Base-by-base conservation (phyloP, 345 rosid genomes). In the Gossypium sturtianum region DNA sequence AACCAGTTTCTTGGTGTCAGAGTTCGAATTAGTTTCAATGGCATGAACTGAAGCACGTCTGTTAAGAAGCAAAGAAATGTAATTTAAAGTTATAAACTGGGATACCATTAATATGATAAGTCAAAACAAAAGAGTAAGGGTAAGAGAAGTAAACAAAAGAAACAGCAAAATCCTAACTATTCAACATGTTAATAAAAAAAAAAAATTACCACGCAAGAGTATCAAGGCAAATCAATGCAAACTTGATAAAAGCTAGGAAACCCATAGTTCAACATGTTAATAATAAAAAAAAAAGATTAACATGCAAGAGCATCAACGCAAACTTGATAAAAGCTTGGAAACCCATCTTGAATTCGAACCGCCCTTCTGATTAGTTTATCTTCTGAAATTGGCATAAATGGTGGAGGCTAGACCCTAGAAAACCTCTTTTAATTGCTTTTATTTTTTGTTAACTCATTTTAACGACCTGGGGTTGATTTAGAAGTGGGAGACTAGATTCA, bases 31-130 rank as follows among this genome's bases (percentile, higher is more conserved):
- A 45, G 75, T 57, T 78, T 84, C 84, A 17, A 84, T 75, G 29
- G 87, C 83, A 49, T 34, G 71, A 70, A 79, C 70, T 1, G 87
- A 81, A 66, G 80, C 83, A 73, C 23, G 64, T 63, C 84, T 81
- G 79, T 62, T 3, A 52, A 54, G 41, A 34, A 72, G 29, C 12
- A 60, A 51, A 17, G 13, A 47, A 41, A 23, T 7, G 41, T 23
- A 20, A 19, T 66, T 48, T 12, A 10, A 48, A 48, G 51, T 34
- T 34, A 34, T 34, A 34, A 34, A 34, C 38, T 34, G 7, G 41
- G 41, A 34, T 34, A 4, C 41, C 41, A 4, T 34, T 34, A 34
- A 34, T 34, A 61, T 15, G 65, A 60, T 12, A 15, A 16, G 68
- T 8, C 8, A 15, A 52, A 17, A 17, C 20, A 64, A 43, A 65